Conservation (phyloP, 83 land plant genomes). For the Picea abies region DNA sequence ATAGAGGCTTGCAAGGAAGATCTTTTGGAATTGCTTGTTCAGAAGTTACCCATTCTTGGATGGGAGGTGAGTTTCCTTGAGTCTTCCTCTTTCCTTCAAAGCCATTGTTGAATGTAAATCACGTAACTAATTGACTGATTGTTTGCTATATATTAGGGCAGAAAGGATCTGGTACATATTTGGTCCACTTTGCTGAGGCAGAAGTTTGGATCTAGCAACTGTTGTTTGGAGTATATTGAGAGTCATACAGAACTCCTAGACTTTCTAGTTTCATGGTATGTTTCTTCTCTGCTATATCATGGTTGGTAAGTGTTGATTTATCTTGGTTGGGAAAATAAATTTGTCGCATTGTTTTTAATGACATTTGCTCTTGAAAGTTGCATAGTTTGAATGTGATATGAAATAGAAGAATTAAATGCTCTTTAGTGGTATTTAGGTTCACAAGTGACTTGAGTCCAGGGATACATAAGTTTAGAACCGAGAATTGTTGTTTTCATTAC, state of each 20-base stretch:
- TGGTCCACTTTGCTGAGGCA: slow-evolving; percentile 84
- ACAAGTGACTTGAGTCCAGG: neutral
- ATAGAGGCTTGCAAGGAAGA: slow-evolving; percentile 84
- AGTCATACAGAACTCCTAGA: slow-evolving; percentile 81
- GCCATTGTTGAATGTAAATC: neutral
- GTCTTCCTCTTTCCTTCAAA: neutral
- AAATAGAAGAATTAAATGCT: neutral
- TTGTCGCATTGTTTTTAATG: neutral
- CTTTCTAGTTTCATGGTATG: slow-evolving; percentile 88
- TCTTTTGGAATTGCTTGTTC: slow-evolving; percentile 74
- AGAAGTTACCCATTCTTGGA: slow-evolving; percentile 73
- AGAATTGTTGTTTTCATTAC: neutral
- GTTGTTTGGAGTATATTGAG: slow-evolving; percentile 82
- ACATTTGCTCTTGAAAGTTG: neutral
- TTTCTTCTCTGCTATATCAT: slow-evolving; percentile 1
- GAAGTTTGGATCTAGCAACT: slow-evolving; percentile 53
- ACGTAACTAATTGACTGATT: neutral
- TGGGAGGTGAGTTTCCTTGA: slow-evolving; percentile 77
- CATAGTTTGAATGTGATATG: neutral
- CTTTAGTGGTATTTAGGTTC: neutral
- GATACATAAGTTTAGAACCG: neutral
- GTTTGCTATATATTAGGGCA: slow-evolving; percentile 43
- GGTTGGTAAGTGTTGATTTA: neutral
- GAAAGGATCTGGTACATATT: slow-evolving; percentile 86
- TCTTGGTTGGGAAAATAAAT: neutral